Conservation (phyloP, 1,284 basidiomycete genomes). For the Pterula multifida region DNA sequence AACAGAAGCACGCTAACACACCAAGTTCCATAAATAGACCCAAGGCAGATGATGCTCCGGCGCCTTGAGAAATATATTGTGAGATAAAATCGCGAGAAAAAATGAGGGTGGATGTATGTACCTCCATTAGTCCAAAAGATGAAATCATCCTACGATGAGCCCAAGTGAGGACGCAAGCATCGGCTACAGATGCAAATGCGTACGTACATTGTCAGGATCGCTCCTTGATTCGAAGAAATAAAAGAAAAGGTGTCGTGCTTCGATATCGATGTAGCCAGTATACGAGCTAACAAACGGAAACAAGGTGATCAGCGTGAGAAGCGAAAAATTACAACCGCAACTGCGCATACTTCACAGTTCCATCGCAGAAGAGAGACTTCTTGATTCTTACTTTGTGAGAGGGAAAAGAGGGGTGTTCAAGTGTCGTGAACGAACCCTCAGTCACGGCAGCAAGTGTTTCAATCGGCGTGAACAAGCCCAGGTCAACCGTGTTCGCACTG, state of each 20-base stretch:
- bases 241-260: constrained; percentile 70
- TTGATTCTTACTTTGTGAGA: constrained; percentile 42
- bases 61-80: background rate
- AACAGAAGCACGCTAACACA: constrained; percentile 3
- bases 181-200: too few species aligned
- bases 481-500: constrained; percentile 16
- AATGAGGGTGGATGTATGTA: constrained; percentile 7
- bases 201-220: constrained; percentile 28
- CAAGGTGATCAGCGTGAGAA: constrained; percentile 6
- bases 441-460: constrained; percentile 30
- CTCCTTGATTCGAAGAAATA: constrained; percentile 78
- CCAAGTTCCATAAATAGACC: constrained; percentile 5
- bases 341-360: constrained; percentile 32
- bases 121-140: constrained; percentile 61
- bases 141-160: constrained; percentile 40
- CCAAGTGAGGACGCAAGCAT: background rate
- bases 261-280: constrained; percentile 55
- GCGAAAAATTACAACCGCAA: constrained; percentile 5
- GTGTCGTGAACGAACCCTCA: constrained; percentile 29
- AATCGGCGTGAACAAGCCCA: constrained; percentile 27
- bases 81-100: background rate
- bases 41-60: background rate
- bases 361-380: constrained; percentile 37
- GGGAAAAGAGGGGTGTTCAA: constrained; percentile 42
- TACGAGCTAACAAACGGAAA: constrained; percentile 18